Evolutionary conservation across 305 asterid species (phyloP).

Genomic region (Lippia alba): DNA sequence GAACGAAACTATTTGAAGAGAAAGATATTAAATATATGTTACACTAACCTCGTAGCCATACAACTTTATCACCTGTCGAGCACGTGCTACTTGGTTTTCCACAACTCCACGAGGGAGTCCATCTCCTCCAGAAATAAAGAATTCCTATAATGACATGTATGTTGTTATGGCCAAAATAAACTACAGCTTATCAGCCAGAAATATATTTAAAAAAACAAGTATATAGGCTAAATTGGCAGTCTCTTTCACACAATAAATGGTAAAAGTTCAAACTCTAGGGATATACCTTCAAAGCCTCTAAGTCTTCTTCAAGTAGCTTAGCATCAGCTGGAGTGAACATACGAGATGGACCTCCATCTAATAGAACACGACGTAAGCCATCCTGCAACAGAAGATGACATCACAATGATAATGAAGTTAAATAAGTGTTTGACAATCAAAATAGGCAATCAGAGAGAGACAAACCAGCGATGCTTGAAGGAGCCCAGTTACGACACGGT

Average conservation of each 20-base stretch:
- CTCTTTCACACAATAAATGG: background rate
- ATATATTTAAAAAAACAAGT: conserved; percentile 8
- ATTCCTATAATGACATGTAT: conserved; percentile 55
- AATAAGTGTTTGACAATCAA: conserved; percentile 13
- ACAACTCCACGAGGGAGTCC: conserved; percentile 99
- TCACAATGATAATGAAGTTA: conserved; percentile 29
- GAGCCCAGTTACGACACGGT: conserved; percentile 94
- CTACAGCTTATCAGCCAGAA: conserved; percentile 7
- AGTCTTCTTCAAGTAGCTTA: conserved; percentile 84
- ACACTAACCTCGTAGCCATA: conserved; percentile 83
- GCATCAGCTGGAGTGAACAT: conserved; percentile 77
- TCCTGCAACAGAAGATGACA: conserved; percentile 58
- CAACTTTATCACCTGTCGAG: conserved; percentile 80
- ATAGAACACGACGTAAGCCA: conserved; percentile 82
- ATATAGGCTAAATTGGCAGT: conserved; percentile 5
- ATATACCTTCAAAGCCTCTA: conserved; percentile 88
- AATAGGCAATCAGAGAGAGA: conserved; percentile 29
- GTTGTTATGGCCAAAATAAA: conserved; percentile 19
- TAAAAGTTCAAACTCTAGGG: background rate
- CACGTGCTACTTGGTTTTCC: conserved; percentile 90
- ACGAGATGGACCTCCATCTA: conserved; percentile 95
- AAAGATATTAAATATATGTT: background rate
- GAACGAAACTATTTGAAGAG: background rate
- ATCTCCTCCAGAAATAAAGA: conserved; percentile 97
- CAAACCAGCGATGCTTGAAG: conserved; percentile 98